A percentile compares a stretch with the other conserved stretches of the same genome.
Conservation (phyloP, 225 moss, liverwort and hornwort species). For the Physcomitrium patens region DNA sequence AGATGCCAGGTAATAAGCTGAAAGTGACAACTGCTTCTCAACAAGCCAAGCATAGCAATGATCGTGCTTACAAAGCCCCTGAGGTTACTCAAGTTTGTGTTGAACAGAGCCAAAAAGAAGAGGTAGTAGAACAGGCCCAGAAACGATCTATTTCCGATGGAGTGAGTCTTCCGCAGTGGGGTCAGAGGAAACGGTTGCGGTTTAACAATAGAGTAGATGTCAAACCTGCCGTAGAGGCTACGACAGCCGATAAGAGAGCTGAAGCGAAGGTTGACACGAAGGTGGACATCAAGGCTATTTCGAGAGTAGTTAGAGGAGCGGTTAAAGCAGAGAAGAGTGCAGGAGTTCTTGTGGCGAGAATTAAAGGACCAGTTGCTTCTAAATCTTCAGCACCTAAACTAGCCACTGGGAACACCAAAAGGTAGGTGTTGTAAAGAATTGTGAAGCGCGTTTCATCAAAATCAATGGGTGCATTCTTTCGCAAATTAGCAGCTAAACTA, state of each 20-base stretch:
- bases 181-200: constrained; percentile 80
- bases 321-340: constrained; percentile 77
- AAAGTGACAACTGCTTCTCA: constrained; percentile 49
- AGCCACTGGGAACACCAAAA: constrained; percentile 45
- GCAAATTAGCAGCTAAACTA: not conserved
- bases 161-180: constrained; percentile 80
- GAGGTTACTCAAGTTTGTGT: constrained; percentile 51
- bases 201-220: constrained; percentile 40
- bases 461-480: constrained; percentile 5
- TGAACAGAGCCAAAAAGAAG: constrained; percentile 46
- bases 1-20: constrained; percentile 80
- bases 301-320: constrained; percentile 69
- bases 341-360: constrained; percentile 50
- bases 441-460: not conserved
- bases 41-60: constrained; percentile 63
- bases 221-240: constrained; percentile 48
- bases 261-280: no score
- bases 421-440: constrained; percentile 36
- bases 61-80: constrained; percentile 44
- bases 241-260: constrained; percentile 53
- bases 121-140: constrained; percentile 45
- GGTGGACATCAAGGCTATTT: constrained; percentile 59
- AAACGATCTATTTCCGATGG: constrained; percentile 63
- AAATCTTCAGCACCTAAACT: constrained; percentile 40
- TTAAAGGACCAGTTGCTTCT: constrained; percentile 54